Evolutionary conservation across 768 basidiomycete species (phyloP), one percentile per base, ranked within the genome.

Genomic region (Collybia sordida): DNA sequence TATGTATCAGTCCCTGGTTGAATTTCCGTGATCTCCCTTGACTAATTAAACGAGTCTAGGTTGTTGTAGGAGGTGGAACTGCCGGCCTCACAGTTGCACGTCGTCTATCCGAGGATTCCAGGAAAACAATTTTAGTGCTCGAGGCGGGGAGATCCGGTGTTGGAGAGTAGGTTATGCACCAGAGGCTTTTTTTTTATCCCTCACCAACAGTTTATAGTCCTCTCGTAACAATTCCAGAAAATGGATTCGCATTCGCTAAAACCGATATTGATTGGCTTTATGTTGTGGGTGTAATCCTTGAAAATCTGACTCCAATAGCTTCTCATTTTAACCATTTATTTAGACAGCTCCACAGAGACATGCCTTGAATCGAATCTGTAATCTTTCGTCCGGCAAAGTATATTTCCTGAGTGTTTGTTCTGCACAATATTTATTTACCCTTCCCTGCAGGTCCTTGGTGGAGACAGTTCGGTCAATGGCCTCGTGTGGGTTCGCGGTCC

Each of bases 381-480:
- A 66, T 45, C 49, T 62, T 12, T 68, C 66, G 3, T 54, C 57
- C 0, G 66, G 66, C 36, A 66, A 65, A 60, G 66, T 60, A 49
- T 28, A 24, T 28, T 24, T 28, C 12, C 17, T 36, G 3, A 39
- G 2, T 41, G 19, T n/a, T 41, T 23, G 23, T 19, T 35, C 8
- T 6, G 1, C 17, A 21, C 7, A 9, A 12, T 28, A 19, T 15
- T 44, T 25, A 49, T 5, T 24, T n/a, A 6, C 12, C 11, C 25
- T n/a, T 47, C 11, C 9, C 40, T 17, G 6, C 27, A 68, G 65
- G 59, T 70, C n/a, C 62, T 73, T 12, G 70, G 72, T 23, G 72
- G 72, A 6, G 61, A 60, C 17, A 59, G 58, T 23, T 66, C 72
- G 8, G 64, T 72, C 28, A 72, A 73, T 44, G 71, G 70, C 35